Conservation (phyloP, 495 filamentous ascomycete genomes). For the Aspergillus leporis region DNA sequence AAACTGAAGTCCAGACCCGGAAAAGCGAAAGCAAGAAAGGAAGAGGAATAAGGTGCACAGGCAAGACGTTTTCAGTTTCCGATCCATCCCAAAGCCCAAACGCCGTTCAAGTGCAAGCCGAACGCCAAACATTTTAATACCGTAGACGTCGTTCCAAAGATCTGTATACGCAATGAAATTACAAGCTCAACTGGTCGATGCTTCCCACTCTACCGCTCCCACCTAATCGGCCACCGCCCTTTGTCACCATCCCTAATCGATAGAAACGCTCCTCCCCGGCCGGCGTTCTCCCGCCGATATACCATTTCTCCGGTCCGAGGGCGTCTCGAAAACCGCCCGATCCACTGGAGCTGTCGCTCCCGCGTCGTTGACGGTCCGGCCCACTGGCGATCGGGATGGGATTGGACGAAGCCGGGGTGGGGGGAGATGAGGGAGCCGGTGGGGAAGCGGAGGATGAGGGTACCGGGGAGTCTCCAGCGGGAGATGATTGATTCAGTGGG, state of each 20-base stretch:
- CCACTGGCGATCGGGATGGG: conserved; percentile 40
- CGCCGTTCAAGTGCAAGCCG: conserved; percentile 6
- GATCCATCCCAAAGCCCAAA: conserved; percentile 1
- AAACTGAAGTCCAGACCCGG: not conserved
- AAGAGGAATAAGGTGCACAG: conserved; percentile 1
- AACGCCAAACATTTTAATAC: conserved; percentile 9
- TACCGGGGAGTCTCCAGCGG: conserved; percentile 13
- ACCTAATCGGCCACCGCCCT: conserved; percentile 49
- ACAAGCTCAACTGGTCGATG: conserved; percentile 64
- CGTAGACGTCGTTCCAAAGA: not conserved
- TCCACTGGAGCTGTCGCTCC: conserved; percentile 77
- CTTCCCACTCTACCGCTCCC: conserved; percentile 59
- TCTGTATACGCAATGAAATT: conserved; percentile 19
- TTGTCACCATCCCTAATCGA: conserved; percentile 63
- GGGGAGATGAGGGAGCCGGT: conserved; percentile 27
- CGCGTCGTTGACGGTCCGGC: conserved; percentile 46
- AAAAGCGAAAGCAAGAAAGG: not conserved
- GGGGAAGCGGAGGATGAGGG: conserved; percentile 24
- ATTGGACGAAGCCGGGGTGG: conserved; percentile 29
- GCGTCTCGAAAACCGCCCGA: conserved; percentile 77
- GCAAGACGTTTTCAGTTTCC: conserved; percentile 2
- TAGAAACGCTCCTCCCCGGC: conserved; percentile 86
- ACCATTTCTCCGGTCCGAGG: conserved; percentile 78
- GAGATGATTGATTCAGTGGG: conserved; percentile 18
- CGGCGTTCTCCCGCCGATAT: conserved; percentile 85